Conservation (phyloP, 805 yeast species). For the Candida methanosorbosa region DNA sequence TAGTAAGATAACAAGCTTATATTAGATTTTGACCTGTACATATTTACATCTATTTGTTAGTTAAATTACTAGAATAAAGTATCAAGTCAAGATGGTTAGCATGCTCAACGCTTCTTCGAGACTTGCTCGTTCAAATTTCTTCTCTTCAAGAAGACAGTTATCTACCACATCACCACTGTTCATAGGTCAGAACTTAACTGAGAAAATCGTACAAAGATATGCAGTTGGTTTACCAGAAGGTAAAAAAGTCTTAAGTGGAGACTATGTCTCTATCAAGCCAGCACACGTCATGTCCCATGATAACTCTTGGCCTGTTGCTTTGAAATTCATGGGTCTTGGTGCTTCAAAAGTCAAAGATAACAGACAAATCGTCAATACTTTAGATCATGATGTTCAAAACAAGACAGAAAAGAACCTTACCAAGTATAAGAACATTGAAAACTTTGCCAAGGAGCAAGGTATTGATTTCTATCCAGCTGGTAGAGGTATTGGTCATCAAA, state of each 20-base stretch:
- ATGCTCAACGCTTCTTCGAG: not conserved
- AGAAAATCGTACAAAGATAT: slow-evolving; percentile 88
- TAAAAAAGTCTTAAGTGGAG: slow-evolving; percentile 79
- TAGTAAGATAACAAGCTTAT: too few relatives aligned
- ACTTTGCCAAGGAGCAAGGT: slow-evolving; percentile 84
- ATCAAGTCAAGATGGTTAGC: too few relatives aligned
- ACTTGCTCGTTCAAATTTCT: too few relatives aligned
- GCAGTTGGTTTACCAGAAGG: slow-evolving; percentile 79
- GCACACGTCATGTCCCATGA: slow-evolving; percentile 99
- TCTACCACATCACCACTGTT: slow-evolving; percentile 10
- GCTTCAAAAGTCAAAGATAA: slow-evolving; percentile 77
- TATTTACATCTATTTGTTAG: too few relatives aligned
- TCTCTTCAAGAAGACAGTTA: slow-evolving; percentile 10
- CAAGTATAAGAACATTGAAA: slow-evolving; percentile 82
- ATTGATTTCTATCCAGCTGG: slow-evolving; percentile 98
- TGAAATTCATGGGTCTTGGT: slow-evolving; percentile 92
- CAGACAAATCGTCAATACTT: slow-evolving; percentile 88
- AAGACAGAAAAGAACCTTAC: slow-evolving; percentile 79
- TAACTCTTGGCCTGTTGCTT: slow-evolving; percentile 98
- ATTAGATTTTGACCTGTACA: too few relatives aligned
- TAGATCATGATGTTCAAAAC: slow-evolving; percentile 98
- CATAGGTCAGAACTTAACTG: slow-evolving; percentile 80
- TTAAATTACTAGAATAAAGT: too few relatives aligned
- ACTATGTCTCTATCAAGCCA: slow-evolving; percentile 89
- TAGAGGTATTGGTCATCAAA: slow-evolving; percentile 97